Percentiles rank a stretch among this genome's conserved stretches.
Evolutionary conservation across 2,329 filamentous ascomycete species (phyloP).

Genomic region (Diaporthe velutina): DNA sequence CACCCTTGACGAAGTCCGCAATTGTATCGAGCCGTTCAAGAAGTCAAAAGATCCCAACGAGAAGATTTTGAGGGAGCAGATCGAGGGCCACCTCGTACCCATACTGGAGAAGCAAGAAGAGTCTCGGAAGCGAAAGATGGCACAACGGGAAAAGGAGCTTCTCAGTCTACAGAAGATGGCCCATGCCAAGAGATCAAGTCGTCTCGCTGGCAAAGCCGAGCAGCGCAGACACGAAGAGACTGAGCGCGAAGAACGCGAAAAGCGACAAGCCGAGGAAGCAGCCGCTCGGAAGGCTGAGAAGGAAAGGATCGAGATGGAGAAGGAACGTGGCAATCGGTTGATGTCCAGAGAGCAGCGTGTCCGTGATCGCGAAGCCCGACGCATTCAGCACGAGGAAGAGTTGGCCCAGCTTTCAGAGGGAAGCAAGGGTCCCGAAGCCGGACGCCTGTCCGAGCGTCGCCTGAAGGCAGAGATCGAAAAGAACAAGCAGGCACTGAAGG

Average conservation of each 20-base stretch:
- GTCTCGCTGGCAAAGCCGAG: conserved; percentile 86
- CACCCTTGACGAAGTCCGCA: conserved; percentile 80
- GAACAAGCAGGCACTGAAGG: conserved; percentile 80
- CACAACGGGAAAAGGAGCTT: conserved; percentile 81
- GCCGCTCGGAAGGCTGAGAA: conserved; percentile 77
- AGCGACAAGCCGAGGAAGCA: conserved; percentile 72
- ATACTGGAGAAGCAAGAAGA: conserved; percentile 85
- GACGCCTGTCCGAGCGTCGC: conserved; percentile 81
- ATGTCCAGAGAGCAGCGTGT: conserved; percentile 88
- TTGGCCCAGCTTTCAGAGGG: conserved; percentile 83
- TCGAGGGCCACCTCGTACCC: conserved; percentile 85
- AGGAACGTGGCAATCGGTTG: conserved; percentile 83
- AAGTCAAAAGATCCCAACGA: conserved; percentile 89
- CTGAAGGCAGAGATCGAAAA: conserved; percentile 86
- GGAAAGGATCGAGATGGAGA: conserved; percentile 69
- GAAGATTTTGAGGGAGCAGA: conserved; percentile 77
- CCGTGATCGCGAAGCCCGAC: conserved; percentile 86
- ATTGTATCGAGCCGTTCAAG: conserved; percentile 77
- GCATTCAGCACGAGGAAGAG: conserved; percentile 87
- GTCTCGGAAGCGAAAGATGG: conserved; percentile 77
- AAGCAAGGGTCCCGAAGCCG: conserved; percentile 70
- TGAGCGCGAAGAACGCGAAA: conserved; percentile 77
- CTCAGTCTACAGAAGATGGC: conserved; percentile 87
- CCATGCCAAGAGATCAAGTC: conserved; percentile 93
- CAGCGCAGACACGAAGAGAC: conserved; percentile 81